Percentiles rank a stretch among this genome's conserved stretches.
Conservation (phyloP, 352 stramenopile species). For the Thraustotheca clavata region DNA sequence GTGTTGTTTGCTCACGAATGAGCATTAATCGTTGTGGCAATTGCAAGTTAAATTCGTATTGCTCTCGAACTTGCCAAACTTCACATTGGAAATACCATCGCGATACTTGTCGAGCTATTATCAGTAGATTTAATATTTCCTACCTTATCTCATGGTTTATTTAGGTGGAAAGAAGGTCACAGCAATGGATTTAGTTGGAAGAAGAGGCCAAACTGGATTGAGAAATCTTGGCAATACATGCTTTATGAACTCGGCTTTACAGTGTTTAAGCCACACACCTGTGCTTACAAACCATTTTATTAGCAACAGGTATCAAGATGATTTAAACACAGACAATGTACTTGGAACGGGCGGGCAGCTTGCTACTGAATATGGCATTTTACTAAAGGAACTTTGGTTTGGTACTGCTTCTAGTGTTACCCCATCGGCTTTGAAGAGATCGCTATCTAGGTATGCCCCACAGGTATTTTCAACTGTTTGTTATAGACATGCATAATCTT, state of each 20-base stretch:
- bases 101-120: not conserved
- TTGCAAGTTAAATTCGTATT: constrained; percentile 78
- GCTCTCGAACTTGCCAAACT: constrained; percentile 51
- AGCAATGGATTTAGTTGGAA: constrained; percentile 27
- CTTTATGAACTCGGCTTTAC: constrained; percentile 83
- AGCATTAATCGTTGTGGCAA: constrained; percentile 59
- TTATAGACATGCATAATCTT: constrained; percentile 29
- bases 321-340: constrained; percentile 96
- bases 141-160: not conserved
- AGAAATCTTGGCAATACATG: constrained; percentile 85
- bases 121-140: not conserved
- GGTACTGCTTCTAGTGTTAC: constrained; percentile 71
- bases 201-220: constrained; percentile 68
- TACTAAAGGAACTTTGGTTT: constrained; percentile 94
- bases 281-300: constrained; percentile 93
- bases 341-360: constrained; percentile 92
- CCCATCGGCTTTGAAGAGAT: constrained; percentile 57
- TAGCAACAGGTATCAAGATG: constrained; percentile 84
- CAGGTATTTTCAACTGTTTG: constrained; percentile 33
- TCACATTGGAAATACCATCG: constrained; percentile 81
- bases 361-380: constrained; percentile 88
- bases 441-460: constrained; percentile 86
- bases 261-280: constrained; percentile 92
- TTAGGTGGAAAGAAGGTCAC: not conserved
- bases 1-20: constrained; percentile 27